phyloP scores from a whole-genome alignment of 2,329 filamentous ascomycete genomes.

The Ophiostoma quercus region DNA sequence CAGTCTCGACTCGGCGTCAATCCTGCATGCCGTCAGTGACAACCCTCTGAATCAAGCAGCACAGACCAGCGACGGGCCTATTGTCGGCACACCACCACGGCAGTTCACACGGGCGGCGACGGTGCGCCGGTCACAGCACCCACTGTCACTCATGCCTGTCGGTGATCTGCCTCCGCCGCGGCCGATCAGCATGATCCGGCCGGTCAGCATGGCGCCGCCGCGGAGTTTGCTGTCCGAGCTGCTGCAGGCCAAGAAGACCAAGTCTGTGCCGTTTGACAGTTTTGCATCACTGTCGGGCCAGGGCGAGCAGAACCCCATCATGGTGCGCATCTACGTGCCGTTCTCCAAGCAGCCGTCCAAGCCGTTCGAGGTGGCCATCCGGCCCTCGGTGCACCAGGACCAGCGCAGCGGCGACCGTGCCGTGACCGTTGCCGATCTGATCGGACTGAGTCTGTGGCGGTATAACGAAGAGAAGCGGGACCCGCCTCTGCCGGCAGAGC shows the following conservation, averaged over 20 bases:
- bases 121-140: conserved; percentile 55
- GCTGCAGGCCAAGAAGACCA: conserved; percentile 66
- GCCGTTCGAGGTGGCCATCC: conserved; percentile 66
- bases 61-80: conserved; percentile 45
- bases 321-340: conserved; percentile 70
- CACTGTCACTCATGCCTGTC: conserved; percentile 52
- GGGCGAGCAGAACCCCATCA: conserved; percentile 69
- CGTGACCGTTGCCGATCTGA: conserved; percentile 73
- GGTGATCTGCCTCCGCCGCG: conserved; percentile 66
- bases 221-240: conserved; percentile 67
- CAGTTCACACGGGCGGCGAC: conserved; percentile 59
- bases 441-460: conserved; percentile 71
- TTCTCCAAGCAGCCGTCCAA: conserved; percentile 61
- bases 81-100: conserved; percentile 57
- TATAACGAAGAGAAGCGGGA: conserved; percentile 73
- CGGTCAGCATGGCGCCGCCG: conserved; percentile 62
- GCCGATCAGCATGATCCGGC: conserved; percentile 58
- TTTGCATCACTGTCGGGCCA: conserved; percentile 74
- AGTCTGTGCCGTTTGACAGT: conserved; percentile 66
- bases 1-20: conserved; percentile 65
- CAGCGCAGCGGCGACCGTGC: conserved; percentile 52
- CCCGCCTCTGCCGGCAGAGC: conserved; percentile 58
- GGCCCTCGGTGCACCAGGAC: conserved; percentile 63
- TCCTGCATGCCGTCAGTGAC: conserved; percentile 56
- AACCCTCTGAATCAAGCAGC: conserved; percentile 46